These are phyloP conservation scores for Ogataea philodendri DNA, from an alignment of 805 yeast genomes.

Conservation along the genomic window DNA sequence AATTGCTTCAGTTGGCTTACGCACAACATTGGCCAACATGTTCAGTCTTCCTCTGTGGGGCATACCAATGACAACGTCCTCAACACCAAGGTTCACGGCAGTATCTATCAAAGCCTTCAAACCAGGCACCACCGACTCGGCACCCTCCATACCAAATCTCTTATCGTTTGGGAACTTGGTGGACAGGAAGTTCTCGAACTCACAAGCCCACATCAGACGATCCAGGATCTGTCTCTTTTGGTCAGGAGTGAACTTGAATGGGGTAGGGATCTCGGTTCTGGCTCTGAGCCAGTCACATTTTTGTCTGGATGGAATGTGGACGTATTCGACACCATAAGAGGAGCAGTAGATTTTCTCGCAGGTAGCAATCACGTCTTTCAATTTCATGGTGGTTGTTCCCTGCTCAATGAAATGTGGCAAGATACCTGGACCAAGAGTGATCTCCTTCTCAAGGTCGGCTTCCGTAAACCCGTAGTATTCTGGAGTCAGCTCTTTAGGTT, in stretches of 20 bases:
- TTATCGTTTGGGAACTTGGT: constrained; percentile 97
- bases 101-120: constrained; percentile 93
- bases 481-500: constrained; percentile 84
- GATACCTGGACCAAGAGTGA: constrained; percentile 96
- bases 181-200: constrained; percentile 88
- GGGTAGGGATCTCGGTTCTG: constrained; percentile 88
- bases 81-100: constrained; percentile 88
- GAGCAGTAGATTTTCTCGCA: constrained; percentile 88
- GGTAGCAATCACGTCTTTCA: constrained; percentile 71
- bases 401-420: constrained; percentile 81
- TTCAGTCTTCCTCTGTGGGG: constrained; percentile 99
- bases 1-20: constrained; percentile 97
- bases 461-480: constrained; percentile 92
- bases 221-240: constrained; percentile 96
- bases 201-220: constrained; percentile 93
- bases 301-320: constrained; percentile 92
- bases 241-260: constrained; percentile 78
- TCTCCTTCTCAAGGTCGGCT: constrained; percentile 75
- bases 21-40: constrained; percentile 95
- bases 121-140: constrained; percentile 95
- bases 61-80: constrained; percentile 97
- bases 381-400: constrained; percentile 59
- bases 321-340: constrained; percentile 89
- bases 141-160: constrained; percentile 98
- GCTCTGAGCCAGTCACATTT: constrained; percentile 99